phyloP scores from a whole-genome alignment of 768 basidiomycete species.

The Lactarius hengduanensis region DNA sequence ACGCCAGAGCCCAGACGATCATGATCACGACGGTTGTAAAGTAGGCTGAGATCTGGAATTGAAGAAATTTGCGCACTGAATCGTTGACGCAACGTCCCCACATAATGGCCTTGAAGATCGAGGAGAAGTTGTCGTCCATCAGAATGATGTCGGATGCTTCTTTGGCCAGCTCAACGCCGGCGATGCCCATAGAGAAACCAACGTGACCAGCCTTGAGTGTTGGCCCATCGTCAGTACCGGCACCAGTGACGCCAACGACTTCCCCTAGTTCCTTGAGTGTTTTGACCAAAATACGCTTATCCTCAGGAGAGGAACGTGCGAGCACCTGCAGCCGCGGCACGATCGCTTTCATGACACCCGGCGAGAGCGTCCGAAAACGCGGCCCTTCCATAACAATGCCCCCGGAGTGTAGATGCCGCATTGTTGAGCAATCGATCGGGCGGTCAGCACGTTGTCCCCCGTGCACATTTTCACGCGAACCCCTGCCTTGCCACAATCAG shows the following conservation, averaged over 20 bases:
- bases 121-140: conserved; percentile 96
- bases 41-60: conserved; percentile 94
- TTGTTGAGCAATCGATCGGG: conserved; percentile 91
- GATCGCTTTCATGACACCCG: conserved; percentile 71
- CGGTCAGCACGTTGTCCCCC: conserved; percentile 93
- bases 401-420: conserved; percentile 92
- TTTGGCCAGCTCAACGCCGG: conserved; percentile 97
- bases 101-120: conserved; percentile 96
- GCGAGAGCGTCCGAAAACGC: conserved; percentile 75
- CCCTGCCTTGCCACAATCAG: conserved; percentile 83
- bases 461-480: conserved; percentile 98
- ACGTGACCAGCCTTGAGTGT: conserved; percentile 94
- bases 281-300: conserved; percentile 92
- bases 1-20: conserved; percentile 85
- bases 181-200: conserved; percentile 95
- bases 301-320: conserved; percentile 95
- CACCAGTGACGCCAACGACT: conserved; percentile 94
- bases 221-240: conserved; percentile 97
- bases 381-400: conserved; percentile 99
- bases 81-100: conserved; percentile 99
- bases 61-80: conserved; percentile 94
- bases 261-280: conserved; percentile 87
- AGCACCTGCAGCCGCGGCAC: conserved; percentile 97
- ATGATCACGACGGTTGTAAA: conserved; percentile 94
- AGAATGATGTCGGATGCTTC: conserved; percentile 98